Percentiles rank a stretch among this genome's conserved stretches.
phyloP scores from a whole-genome alignment of 257 asterid species.

The Scutellaria barbata region DNA sequence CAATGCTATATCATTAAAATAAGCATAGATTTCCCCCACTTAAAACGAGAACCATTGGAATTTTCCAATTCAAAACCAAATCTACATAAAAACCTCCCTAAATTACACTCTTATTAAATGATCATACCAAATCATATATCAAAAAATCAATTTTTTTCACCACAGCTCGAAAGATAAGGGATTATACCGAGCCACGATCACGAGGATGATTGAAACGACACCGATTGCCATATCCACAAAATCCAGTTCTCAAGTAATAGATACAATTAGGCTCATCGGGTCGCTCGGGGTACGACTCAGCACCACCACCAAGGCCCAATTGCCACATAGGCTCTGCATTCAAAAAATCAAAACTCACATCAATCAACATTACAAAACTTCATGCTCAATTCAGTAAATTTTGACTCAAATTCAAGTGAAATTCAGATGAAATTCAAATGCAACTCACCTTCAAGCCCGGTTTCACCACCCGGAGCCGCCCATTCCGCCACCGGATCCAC shows the following conservation, averaged over 20 bases:
- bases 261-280: slow-evolving; percentile 86
- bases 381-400: slow-evolving; percentile 33
- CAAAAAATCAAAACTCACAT: slow-evolving; percentile 41
- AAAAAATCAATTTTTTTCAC: slow-evolving; percentile 23
- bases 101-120: slow-evolving; percentile 39
- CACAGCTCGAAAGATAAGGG: neutral
- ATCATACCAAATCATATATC: slow-evolving; percentile 39
- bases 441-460: slow-evolving; percentile 76
- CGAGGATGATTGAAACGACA: slow-evolving; percentile 98
- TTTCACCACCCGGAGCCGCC: slow-evolving; percentile 77
- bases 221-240: slow-evolving; percentile 85
- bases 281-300: slow-evolving; percentile 86
- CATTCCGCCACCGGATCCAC: slow-evolving; percentile 79
- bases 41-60: neutral
- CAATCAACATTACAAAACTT: slow-evolving; percentile 42
- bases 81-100: slow-evolving; percentile 33
- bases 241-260: slow-evolving; percentile 88
- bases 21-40: slow-evolving; percentile 23
- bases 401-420: slow-evolving; percentile 47
- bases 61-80: slow-evolving; percentile 36
- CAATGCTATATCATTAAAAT: slow-evolving; percentile 11
- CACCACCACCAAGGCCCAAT: slow-evolving; percentile 66
- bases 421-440: slow-evolving; percentile 57
- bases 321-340: slow-evolving; percentile 99
- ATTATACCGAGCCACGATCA: slow-evolving; percentile 63